Conservation (phyloP, 345 rosid genomes). For the Clarkia xantiana region DNA sequence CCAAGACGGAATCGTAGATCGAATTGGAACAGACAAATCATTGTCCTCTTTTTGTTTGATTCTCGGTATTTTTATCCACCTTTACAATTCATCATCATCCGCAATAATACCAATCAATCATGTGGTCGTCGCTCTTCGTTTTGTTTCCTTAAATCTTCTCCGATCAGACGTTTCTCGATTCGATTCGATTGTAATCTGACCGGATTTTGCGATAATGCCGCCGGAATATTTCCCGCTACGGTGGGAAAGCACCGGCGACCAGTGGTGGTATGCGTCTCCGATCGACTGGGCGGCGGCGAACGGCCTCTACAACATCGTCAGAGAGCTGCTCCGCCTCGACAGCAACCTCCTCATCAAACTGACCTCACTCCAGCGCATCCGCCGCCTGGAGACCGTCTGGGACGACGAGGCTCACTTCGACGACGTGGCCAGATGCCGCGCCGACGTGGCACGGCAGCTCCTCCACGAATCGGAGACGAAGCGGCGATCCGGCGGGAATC, state of each 20-base stretch:
- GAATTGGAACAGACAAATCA: too few species aligned
- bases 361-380: constrained; percentile 89
- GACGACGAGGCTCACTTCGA: constrained; percentile 54
- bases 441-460: constrained; percentile 52
- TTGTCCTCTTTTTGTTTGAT: too few species aligned
- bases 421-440: constrained; percentile 56
- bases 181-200: neutral
- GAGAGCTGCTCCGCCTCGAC: constrained; percentile 79
- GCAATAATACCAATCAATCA: too few species aligned
- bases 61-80: too few species aligned
- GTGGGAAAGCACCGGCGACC: constrained; percentile 99
- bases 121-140: too few species aligned
- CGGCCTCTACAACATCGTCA: constrained; percentile 71
- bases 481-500: constrained; percentile 12
- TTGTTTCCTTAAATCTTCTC: neutral
- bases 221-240: constrained; percentile 77
- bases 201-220: constrained; percentile 29
- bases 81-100: too few species aligned
- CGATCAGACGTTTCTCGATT: neutral
- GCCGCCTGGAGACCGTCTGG: constrained; percentile 97
- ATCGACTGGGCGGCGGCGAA: constrained; percentile 96
- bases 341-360: constrained; percentile 89
- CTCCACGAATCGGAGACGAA: constrained; percentile 42
- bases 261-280: constrained; percentile 98
- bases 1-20: too few species aligned